phyloP scores from a whole-genome alignment of 192 early-diverging fungal species.

The Spizellomyces punctatus region DNA sequence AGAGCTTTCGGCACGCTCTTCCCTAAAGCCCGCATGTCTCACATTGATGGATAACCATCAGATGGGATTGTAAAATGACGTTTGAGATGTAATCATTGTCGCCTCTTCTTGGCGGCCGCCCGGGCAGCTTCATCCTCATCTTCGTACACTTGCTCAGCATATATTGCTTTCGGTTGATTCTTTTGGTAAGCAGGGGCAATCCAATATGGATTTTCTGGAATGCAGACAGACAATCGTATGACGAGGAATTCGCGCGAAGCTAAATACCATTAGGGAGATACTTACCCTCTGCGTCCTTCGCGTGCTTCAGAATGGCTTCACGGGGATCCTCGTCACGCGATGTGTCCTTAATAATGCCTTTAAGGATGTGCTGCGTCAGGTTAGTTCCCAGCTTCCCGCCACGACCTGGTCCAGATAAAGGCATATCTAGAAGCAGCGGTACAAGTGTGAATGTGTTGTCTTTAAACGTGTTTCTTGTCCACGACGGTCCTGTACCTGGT shows the following conservation, averaged over 20 bases:
- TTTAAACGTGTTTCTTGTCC: too few relatives aligned
- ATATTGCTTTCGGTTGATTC: slow-evolving; percentile 74
- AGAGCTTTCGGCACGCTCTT: too few relatives aligned
- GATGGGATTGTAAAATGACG: too few relatives aligned
- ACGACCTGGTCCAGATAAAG: slow-evolving; percentile 76
- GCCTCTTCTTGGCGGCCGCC: slow-evolving; percentile 53
- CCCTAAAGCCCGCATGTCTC: too few relatives aligned
- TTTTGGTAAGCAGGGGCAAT: slow-evolving; percentile 78
- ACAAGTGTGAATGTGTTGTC: not conserved
- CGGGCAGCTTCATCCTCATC: slow-evolving; percentile 59
- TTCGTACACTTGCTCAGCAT: slow-evolving; percentile 63
- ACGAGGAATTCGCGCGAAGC: not conserved
- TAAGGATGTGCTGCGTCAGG: slow-evolving; percentile 84
- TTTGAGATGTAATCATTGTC: slow-evolving; percentile 23
- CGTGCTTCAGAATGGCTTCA: slow-evolving; percentile 88
- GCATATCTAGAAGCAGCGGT: slow-evolving; percentile 53
- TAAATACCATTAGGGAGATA: not conserved
- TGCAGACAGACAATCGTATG: not conserved
- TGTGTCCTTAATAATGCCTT: slow-evolving; percentile 46
- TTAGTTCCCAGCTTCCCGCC: slow-evolving; percentile 87
- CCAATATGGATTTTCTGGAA: slow-evolving; percentile 76
- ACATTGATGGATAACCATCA: too few relatives aligned
- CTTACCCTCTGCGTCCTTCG: slow-evolving; percentile 66
- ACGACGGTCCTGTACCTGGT: slow-evolving; percentile 53
- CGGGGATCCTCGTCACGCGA: slow-evolving; percentile 88